Percentiles rank a stretch among this genome's conserved stretches.
Conservation (phyloP, 768 basidiomycete species). For the Termitomyces sp. region DNA sequence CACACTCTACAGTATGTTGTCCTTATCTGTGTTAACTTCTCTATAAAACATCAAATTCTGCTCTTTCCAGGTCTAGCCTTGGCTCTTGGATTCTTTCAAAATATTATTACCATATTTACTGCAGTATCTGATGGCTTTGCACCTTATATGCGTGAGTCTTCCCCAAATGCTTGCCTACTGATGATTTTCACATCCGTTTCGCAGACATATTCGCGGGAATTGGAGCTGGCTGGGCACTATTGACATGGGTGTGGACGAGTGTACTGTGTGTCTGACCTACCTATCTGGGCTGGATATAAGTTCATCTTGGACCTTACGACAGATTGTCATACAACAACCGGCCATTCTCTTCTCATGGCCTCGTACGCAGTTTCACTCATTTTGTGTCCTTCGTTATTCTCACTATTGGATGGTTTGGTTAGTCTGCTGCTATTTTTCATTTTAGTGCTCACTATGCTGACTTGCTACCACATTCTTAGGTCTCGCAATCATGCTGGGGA, state of each 20-base stretch:
- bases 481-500: slow-evolving; percentile 5
- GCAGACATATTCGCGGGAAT: too few species aligned
- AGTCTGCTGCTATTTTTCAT: background rate
- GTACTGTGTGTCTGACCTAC: too few species aligned
- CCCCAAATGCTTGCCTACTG: too few species aligned
- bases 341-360: slow-evolving; percentile 17
- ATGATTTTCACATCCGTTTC: too few species aligned
- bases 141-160: background rate
- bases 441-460: too few species aligned
- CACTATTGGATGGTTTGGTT: slow-evolving; percentile 14
- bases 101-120: background rate
- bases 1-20: background rate
- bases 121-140: background rate
- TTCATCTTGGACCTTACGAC: background rate
- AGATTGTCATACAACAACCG: slow-evolving; percentile 16
- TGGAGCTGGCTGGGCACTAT: too few species aligned
- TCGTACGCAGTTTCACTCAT: slow-evolving; percentile 15
- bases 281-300: too few species aligned
- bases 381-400: slow-evolving; percentile 12
- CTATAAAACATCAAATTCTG: background rate
- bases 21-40: background rate
- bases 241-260: too few species aligned
- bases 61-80: background rate
- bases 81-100: slow-evolving; percentile 7
- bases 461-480: background rate